Conservation (phyloP, 2,329 filamentous ascomycete genomes). For the Neonectria hederae region DNA sequence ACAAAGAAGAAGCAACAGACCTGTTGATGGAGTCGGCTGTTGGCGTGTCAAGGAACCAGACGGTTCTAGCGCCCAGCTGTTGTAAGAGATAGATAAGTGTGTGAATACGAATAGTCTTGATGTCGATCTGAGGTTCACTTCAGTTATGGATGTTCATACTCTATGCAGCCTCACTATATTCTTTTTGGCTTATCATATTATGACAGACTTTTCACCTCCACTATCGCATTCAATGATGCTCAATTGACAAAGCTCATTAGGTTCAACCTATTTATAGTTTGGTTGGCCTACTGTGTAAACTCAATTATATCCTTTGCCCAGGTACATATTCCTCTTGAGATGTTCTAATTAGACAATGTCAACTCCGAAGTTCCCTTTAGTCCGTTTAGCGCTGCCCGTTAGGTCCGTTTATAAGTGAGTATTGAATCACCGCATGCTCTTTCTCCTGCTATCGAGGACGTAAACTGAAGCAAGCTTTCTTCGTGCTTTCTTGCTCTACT, state of each 20-base stretch:
- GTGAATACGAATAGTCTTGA: conserved; percentile 18
- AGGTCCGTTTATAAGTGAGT: not conserved
- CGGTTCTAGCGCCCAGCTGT: conserved; percentile 11
- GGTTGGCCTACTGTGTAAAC: not conserved
- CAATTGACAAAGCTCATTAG: not conserved
- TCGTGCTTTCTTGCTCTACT: not conserved
- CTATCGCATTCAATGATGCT: too few species aligned
- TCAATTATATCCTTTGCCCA: too few species aligned
- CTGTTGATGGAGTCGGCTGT: conserved; percentile 17
- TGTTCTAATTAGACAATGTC: not conserved
- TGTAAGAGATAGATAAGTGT: conserved; percentile 26
- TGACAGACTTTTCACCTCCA: not conserved
- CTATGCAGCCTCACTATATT: too few species aligned
- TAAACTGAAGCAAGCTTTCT: not conserved
- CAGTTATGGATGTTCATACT: not conserved
- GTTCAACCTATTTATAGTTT: not conserved
- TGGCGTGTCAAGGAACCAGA: not conserved
- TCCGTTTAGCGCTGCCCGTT: not conserved
- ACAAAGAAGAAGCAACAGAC: conserved; percentile 13
- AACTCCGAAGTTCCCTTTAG: not conserved
- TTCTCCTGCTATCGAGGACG: not conserved
- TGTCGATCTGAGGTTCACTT: not conserved
- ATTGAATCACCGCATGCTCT: not conserved
- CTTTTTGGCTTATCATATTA: not conserved
- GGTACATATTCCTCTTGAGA: not conserved